Percentiles rank a stretch among this genome's conserved stretches.
Conservation (phyloP, 352 stramenopile species). For the Phytophthora idaei region DNA sequence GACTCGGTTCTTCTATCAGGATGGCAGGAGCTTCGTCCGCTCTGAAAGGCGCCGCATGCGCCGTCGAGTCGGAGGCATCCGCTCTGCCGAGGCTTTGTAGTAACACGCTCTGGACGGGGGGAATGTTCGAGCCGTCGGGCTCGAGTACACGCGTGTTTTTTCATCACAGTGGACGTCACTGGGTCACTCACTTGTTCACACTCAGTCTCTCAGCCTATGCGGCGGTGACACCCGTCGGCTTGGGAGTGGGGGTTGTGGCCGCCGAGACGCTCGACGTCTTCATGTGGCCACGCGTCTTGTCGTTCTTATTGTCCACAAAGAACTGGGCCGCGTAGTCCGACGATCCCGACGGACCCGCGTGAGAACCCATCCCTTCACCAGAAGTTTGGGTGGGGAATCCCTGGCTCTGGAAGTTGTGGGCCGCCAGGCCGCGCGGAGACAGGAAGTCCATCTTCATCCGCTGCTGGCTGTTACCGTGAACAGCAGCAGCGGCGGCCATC, state of each 20-base stretch:
- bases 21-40: constrained; percentile 24
- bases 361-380: constrained; percentile 23
- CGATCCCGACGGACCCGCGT: constrained; percentile 22
- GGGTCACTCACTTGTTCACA: constrained; percentile 27
- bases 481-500: constrained; percentile 33
- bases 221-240: constrained; percentile 53
- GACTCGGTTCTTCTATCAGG: constrained; percentile 38
- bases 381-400: constrained; percentile 36
- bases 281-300: constrained; percentile 46
- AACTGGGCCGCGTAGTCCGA: constrained; percentile 73
- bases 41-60: constrained; percentile 33
- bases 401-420: constrained; percentile 46
- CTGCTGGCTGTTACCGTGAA: constrained; percentile 33
- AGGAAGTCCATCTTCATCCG: constrained; percentile 70
- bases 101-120: constrained; percentile 9
- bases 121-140: constrained; percentile 25
- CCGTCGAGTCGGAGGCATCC: constrained; percentile 30
- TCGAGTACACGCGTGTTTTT: constrained; percentile 8
- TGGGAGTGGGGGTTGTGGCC: constrained; percentile 41
- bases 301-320: constrained; percentile 61
- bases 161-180: constrained; percentile 13
- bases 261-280: constrained; percentile 41
- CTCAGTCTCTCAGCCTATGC: constrained; percentile 30
- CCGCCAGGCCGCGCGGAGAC: constrained; percentile 28
- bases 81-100: constrained; percentile 24